Evolutionary conservation across 73 alveolate species (phyloP), one percentile per base, ranked within the genome.

Genomic region (Stentor roeselii): DNA sequence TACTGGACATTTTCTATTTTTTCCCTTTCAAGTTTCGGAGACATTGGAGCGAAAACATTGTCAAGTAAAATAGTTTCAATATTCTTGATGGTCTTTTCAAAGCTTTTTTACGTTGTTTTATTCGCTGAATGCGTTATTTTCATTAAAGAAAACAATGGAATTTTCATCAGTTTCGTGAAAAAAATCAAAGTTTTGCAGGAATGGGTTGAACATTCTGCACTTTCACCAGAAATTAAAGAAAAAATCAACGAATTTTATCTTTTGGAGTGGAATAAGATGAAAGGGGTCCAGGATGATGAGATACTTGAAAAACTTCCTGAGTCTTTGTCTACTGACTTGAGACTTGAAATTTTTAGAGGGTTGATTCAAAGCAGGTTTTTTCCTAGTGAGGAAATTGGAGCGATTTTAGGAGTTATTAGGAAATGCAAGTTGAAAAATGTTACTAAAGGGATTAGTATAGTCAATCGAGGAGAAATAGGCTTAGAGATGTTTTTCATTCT

Each of bases 21-120:
- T 88, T 91, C 92, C 39, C 84, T 86, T 3, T 83, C 82, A 0
- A 58, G 87, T 59, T 88, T 84, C 82, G 96, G 96, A 36, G 96
- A 91, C 60, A 85, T 91, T 0, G 87, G 85, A 3, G 92, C 94
- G 0, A 80, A 75, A 39, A 78, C 92, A 6, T 14, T 82, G 39
- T 14, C 77, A 4, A 94, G 88, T 59, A 84, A 88, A 58, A n/a
- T 77, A 3, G 59, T 91, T 32, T 83, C 87, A 27, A 60, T 91
- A 36, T 34, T 88, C 0, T 74, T 78, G 2, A 88, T 88, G 94
- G 58, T 91, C 39, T 15, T 77, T 3, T 82, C 89, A 3, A 88
- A 88, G 60, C 76, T 91, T 41, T 88, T 85, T 32, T 31, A 83
- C 15, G 86, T 91, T 3, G 82, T 88, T 82, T 32, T 91, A 42